Conservation (phyloP, 768 basidiomycete genomes). For the Rhodotorula babjevae region DNA sequence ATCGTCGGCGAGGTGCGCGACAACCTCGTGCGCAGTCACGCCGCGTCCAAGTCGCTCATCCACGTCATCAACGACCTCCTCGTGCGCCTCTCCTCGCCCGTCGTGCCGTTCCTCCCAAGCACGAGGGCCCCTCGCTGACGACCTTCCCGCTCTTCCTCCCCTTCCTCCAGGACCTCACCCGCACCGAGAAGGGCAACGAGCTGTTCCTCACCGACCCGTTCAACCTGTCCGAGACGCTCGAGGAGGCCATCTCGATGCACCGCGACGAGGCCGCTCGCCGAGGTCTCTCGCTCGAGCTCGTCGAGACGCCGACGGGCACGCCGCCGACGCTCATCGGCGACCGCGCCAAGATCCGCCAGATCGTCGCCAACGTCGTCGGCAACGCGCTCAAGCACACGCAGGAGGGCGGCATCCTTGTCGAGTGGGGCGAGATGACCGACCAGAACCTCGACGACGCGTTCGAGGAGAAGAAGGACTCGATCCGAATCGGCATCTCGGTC, state of each 20-base stretch:
- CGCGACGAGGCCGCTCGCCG: conserved; percentile 62
- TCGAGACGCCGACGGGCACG: conserved; percentile 52
- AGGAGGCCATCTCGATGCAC: conserved; percentile 62
- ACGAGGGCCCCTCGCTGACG: too few relatives aligned
- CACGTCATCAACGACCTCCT: conserved; percentile 80
- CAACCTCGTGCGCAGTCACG: conserved; percentile 66
- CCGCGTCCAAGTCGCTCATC: conserved; percentile 69
- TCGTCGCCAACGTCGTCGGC: conserved; percentile 70
- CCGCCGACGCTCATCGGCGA: conserved; percentile 67
- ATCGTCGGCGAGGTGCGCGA: conserved; percentile 68
- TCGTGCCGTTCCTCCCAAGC: too few relatives aligned
- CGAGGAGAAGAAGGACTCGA: conserved; percentile 27
- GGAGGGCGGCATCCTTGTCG: conserved; percentile 59
- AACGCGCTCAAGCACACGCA: conserved; percentile 73
- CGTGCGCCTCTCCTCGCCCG: conserved; percentile 45
- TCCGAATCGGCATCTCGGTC: conserved; percentile 37
- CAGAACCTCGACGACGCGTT: conserved; percentile 32
- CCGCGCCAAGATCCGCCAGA: conserved; percentile 60
- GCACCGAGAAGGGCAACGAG: conserved; percentile 68
- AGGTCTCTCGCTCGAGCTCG: conserved; percentile 58
- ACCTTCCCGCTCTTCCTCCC: not conserved
- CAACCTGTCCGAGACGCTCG: conserved; percentile 59
- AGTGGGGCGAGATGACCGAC: conserved; percentile 67
- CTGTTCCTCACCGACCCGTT: conserved; percentile 74
- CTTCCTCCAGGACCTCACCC: conserved; percentile 57